Conservation (phyloP, 371 early-diverging fungal species). For the Mortierella sp. region DNA sequence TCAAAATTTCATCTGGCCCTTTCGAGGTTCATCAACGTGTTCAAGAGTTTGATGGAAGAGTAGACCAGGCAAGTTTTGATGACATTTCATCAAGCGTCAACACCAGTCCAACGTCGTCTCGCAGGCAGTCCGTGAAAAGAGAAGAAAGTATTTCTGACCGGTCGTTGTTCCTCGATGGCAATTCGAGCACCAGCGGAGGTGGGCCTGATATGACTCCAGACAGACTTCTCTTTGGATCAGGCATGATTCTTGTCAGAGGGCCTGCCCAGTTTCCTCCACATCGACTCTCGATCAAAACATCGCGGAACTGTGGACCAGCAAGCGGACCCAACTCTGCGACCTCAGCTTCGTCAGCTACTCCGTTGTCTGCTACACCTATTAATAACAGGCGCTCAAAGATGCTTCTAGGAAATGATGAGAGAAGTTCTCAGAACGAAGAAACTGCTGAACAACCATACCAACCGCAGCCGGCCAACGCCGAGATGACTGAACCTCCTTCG, state of each 20-base stretch:
- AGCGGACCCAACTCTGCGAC: not conserved
- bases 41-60: slow-evolving; percentile 5
- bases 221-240: slow-evolving; percentile 39
- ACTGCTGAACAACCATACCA: not conserved
- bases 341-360: not conserved
- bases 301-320: not conserved
- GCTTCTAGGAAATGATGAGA: not conserved
- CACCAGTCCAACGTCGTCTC: slow-evolving; percentile 4
- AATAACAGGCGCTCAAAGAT: slow-evolving; percentile 18
- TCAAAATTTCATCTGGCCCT: not conserved
- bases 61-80: not conserved
- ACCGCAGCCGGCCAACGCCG: not conserved
- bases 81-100: not conserved
- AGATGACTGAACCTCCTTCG: not conserved
- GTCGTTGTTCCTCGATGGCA: not conserved
- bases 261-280: slow-evolving; percentile 24
- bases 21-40: not conserved
- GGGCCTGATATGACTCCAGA: not conserved
- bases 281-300: slow-evolving; percentile 19
- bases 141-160: not conserved
- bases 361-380: slow-evolving; percentile 10
- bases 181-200: not conserved
- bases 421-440: not conserved
- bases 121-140: not conserved
- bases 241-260: slow-evolving; percentile 39